Evolutionary conservation across 2,329 filamentous ascomycete genomes (phyloP).

Genomic region (Aspergillus intermedius): DNA sequence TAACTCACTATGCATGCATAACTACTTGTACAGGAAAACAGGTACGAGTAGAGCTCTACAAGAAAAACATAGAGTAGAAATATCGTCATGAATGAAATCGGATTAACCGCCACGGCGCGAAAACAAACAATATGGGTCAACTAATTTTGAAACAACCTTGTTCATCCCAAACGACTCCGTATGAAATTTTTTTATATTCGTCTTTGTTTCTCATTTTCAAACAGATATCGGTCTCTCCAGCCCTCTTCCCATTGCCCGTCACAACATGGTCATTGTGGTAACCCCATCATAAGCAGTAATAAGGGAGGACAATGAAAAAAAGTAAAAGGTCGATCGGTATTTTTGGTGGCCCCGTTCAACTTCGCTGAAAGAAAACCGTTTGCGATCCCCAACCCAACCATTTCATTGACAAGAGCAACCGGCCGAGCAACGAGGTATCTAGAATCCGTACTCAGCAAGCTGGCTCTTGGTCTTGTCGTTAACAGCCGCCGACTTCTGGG

Average conservation of each 20-base stretch:
- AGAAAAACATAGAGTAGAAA: neutral
- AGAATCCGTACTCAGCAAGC: slow-evolving; percentile 88
- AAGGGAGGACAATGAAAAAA: slow-evolving; percentile 24
- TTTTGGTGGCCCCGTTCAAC: slow-evolving; percentile 30
- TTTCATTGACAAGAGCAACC: slow-evolving; percentile 36
- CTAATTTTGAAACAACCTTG: slow-evolving; percentile 36
- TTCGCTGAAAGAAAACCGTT: slow-evolving; percentile 34
- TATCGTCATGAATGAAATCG: slow-evolving; percentile 30
- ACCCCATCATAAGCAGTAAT: slow-evolving; percentile 24
- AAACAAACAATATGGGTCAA: slow-evolving; percentile 27
- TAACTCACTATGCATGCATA: too few species aligned
- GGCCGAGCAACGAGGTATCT: slow-evolving; percentile 43
- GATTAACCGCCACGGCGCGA: slow-evolving; percentile 39
- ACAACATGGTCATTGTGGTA: slow-evolving; percentile 29
- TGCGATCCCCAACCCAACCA: slow-evolving; percentile 33
- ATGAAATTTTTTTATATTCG: slow-evolving; percentile 1
- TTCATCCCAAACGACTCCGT: slow-evolving; percentile 35
- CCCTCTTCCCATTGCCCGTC: slow-evolving; percentile 26
- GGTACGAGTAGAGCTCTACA: neutral
- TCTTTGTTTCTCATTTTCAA: slow-evolving; percentile 23
- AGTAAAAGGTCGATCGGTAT: slow-evolving; percentile 33
- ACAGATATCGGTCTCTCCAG: slow-evolving; percentile 26
- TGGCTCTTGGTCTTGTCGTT: slow-evolving; percentile 81
- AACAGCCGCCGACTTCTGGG: slow-evolving; percentile 84
- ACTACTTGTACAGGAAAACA: too few species aligned